A percentile compares a stretch with the other conserved stretches of the same genome.
Evolutionary conservation across 805 yeast species (phyloP).

Genomic region (Kodamaea jinghongensis): DNA sequence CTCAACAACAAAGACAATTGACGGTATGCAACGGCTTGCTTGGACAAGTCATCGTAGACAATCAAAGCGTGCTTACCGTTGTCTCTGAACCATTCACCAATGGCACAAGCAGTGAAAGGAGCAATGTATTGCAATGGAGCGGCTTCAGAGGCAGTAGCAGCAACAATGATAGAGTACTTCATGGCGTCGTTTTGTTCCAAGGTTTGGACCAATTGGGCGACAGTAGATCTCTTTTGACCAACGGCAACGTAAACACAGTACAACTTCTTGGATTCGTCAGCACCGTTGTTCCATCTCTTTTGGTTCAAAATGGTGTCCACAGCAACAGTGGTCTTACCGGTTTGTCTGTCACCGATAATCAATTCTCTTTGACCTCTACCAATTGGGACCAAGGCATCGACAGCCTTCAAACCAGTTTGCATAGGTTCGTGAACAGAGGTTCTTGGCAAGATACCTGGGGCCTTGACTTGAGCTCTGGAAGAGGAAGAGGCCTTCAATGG

Average conservation of each 20-base stretch:
- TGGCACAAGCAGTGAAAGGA: constrained; percentile 99
- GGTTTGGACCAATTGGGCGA: constrained; percentile 98
- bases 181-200: constrained; percentile 97
- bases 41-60: constrained; percentile 96
- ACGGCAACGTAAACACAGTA: constrained; percentile 99
- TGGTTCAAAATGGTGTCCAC: constrained; percentile 97
- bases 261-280: constrained; percentile 94
- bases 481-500: constrained; percentile 84
- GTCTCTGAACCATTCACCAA: constrained; percentile 99
- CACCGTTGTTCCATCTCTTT: constrained; percentile 96
- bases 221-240: constrained; percentile 99
- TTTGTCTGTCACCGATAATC: constrained; percentile 99
- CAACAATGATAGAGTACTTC: constrained; percentile 96
- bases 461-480: constrained; percentile 97
- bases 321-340: constrained; percentile 99
- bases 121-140: constrained; percentile 99
- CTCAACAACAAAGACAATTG: constrained; percentile 96
- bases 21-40: constrained; percentile 99
- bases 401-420: constrained; percentile 99
- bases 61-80: constrained; percentile 97
- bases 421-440: constrained; percentile 98
- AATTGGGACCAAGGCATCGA: constrained; percentile 97
- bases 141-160: constrained; percentile 99
- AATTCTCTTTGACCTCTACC: constrained; percentile 99
- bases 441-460: constrained; percentile 99